A percentile compares a stretch with the other conserved stretches of the same genome.
Evolutionary conservation across 2,329 filamentous ascomycete genomes (phyloP).

Genomic region (Colletotrichum lupini): DNA sequence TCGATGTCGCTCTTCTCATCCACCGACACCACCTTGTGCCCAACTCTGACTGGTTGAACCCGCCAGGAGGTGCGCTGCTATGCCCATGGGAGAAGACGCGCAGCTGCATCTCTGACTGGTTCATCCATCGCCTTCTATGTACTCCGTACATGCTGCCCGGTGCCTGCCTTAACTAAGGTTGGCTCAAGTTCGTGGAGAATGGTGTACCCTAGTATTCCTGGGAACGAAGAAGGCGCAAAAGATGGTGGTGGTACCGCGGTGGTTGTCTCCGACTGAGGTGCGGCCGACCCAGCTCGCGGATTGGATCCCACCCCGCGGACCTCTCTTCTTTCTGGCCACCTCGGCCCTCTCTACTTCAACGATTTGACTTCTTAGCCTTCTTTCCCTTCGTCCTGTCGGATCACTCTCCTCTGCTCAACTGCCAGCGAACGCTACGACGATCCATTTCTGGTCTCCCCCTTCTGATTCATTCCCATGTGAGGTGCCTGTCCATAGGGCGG

Average conservation of each 20-base stretch:
- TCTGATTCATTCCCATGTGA: conserved; percentile 10
- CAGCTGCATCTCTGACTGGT: conserved; percentile 49
- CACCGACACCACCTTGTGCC: conserved; percentile 42
- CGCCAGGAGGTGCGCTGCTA: conserved; percentile 30
- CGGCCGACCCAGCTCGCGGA: not conserved
- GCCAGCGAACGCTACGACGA: conserved; percentile 16
- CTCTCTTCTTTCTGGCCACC: not conserved
- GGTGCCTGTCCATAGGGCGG: conserved; percentile 30
- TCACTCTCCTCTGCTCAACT: conserved; percentile 9
- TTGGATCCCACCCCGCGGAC: conserved; percentile 7
- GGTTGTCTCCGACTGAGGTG: not conserved
- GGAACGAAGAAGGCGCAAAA: not conserved
- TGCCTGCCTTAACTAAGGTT: conserved; percentile 18
- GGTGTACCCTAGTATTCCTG: not conserved
- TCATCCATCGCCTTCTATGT: conserved; percentile 18
- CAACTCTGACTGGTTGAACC: conserved; percentile 45
- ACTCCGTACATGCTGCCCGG: conserved; percentile 22
- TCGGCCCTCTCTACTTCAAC: conserved; percentile 4
- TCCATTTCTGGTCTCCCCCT: not conserved
- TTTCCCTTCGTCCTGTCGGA: conserved; percentile 17
- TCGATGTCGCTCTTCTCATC: conserved; percentile 40
- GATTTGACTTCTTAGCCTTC: not conserved
- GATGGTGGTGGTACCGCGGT: not conserved
- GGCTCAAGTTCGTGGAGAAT: conserved; percentile 5
- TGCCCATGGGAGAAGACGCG: conserved; percentile 45